Evolutionary conservation across 2,329 filamentous ascomycete species (phyloP), one percentile per base, ranked within the genome.

Genomic region (Fusarium virguliforme): DNA sequence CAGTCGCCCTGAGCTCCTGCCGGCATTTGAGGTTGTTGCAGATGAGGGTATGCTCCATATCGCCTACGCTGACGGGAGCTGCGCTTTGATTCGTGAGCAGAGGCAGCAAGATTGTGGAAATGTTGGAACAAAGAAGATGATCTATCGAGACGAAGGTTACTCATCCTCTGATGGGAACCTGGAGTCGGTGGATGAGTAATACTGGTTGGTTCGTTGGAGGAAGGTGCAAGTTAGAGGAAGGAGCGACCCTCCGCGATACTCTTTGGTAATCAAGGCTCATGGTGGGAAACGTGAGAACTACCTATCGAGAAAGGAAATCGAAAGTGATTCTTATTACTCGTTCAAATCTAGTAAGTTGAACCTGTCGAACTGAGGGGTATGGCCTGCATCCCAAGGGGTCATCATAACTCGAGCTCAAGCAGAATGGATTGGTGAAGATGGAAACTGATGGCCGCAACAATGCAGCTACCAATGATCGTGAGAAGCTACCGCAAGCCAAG

Each of bases 21-120:
- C 93, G 88, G 76, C 95, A 98, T 67, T 90, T 92, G 37, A 95
- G 85, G 30, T 89, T 88, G 79, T 98, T 98, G 84, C 95, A 98
- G 37, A 89, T 88, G 26, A 97, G 83, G 24, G 85, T 83, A 65
- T 91, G 88, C 64, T 97, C 93, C 92, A 97, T 96, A 35, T 18
- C 41, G 43, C 10, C 22, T 8, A n/a, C 13, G 30, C 22, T 26
- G 26, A 22, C 26, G 18, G 15, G 8, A 26, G 30, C 9, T 40
- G 12, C 18, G 13, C 3, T 9, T 12, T 10, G 41, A 26, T 53
- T 40, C 32, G 28, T 24, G 15, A 34, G 32, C 9, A 6, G 34
- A 38, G 51, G 34, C 34, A 37, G 24, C 8, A 26, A 7, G 34
- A 26, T 28, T 12, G 32, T 28, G 51, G 30, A 48, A 22, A 30